These are phyloP conservation scores for Lichtheimia ramosa DNA, from an alignment of 371 early-diverging fungal genomes.

Conservation along the genomic window DNA sequence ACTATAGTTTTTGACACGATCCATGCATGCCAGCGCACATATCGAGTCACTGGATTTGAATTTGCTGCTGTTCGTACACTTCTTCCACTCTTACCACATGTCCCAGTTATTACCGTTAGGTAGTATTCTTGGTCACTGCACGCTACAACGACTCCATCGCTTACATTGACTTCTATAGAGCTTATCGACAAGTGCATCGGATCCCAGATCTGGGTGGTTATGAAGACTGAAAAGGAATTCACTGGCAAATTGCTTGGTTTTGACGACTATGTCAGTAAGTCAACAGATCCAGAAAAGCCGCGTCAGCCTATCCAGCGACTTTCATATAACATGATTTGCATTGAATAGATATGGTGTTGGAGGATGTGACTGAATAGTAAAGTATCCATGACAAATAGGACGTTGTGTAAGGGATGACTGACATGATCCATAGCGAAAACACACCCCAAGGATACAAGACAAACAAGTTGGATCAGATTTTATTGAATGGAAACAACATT, in stretches of 20 bases:
- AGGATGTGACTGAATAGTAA: slow-evolving; percentile 87
- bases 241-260: slow-evolving; percentile 94
- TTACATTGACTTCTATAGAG: slow-evolving; percentile 52
- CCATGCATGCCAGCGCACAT: too few species aligned
- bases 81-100: not conserved
- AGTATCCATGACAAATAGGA: not conserved
- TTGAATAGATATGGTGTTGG: slow-evolving; percentile 89
- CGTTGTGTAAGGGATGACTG: not conserved
- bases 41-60: too few species aligned
- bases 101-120: slow-evolving; percentile 53
- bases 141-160: not conserved
- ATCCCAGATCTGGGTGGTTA: slow-evolving; percentile 93
- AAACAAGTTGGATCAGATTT: slow-evolving; percentile 81
- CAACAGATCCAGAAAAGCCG: not conserved
- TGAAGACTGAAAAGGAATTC: slow-evolving; percentile 96
- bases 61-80: too few species aligned
- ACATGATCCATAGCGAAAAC: slow-evolving; percentile 55
- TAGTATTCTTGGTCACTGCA: slow-evolving; percentile 2
- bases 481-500: slow-evolving; percentile 95
- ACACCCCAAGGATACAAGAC: slow-evolving; percentile 77
- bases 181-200: slow-evolving; percentile 98
- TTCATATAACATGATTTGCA: not conserved
- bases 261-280: slow-evolving; percentile 96
- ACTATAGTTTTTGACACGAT: too few species aligned
- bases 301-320: not conserved